These are phyloP conservation scores for Clavulina sp. DNA, from an alignment of 768 basidiomycete genomes.

Conservation along the genomic window DNA sequence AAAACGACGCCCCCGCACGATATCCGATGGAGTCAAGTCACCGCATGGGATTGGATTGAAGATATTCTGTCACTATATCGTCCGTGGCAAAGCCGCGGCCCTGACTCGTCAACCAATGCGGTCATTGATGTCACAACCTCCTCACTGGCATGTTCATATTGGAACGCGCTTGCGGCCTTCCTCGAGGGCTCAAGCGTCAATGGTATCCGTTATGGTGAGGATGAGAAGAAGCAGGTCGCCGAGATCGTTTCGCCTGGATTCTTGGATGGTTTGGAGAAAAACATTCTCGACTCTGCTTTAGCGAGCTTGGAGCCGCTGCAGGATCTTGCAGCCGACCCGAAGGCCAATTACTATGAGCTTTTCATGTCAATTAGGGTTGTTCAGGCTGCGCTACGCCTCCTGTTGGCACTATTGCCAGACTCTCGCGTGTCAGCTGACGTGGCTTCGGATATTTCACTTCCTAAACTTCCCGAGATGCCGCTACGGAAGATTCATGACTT, in stretches of 20 bases:
- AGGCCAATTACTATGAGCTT: too few relatives aligned
- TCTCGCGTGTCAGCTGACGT: too few relatives aligned
- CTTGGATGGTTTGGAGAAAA: neutral
- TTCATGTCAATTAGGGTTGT: too few relatives aligned
- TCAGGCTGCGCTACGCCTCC: too few relatives aligned
- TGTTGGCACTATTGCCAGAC: too few relatives aligned
- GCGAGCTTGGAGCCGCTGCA: too few relatives aligned
- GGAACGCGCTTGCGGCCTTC: conserved; percentile 47
- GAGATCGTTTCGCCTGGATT: conserved; percentile 2
- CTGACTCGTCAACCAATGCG: neutral
- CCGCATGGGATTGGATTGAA: conserved; percentile 57
- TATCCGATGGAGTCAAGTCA: conserved; percentile 74
- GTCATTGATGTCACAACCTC: conserved; percentile 16
- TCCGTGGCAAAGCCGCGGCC: conserved; percentile 1
- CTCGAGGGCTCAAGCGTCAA: conserved; percentile 65
- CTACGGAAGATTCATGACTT: too few relatives aligned
- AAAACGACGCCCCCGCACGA: conserved; percentile 72
- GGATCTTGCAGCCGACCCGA: too few relatives aligned
- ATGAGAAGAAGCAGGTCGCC: conserved; percentile 28
- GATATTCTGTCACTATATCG: conserved; percentile 31
- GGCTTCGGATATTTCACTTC: too few relatives aligned
- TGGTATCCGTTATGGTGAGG: conserved; percentile 42
- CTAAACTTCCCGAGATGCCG: too few relatives aligned
- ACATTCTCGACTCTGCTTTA: too few relatives aligned
- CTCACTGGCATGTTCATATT: conserved; percentile 26